A percentile compares a stretch with the other conserved stretches of the same genome.
Evolutionary conservation across 78 protist genomes (phyloP).

Genomic region (Dictyostelium capitatum): DNA sequence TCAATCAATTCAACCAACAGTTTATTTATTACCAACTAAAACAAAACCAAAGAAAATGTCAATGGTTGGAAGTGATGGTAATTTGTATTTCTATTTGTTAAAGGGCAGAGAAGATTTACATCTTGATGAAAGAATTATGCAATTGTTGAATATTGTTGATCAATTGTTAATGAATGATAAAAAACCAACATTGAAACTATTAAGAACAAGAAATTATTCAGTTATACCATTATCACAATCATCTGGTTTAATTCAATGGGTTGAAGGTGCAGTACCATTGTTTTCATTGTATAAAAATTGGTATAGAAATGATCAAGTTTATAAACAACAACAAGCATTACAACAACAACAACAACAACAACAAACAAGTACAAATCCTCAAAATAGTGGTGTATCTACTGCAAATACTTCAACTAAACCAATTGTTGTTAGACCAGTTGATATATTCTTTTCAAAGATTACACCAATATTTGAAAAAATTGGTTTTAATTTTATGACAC

Average conservation of each 20-base stretch:
- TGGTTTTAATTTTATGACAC: constrained; percentile 40
- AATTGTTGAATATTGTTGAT: constrained; percentile 85
- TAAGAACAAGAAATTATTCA: constrained; percentile 86
- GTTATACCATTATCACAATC: constrained; percentile 91
- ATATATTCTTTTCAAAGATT: constrained; percentile 75
- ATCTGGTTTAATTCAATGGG: constrained; percentile 96
- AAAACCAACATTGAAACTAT: constrained; percentile 2
- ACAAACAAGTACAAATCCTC: background rate
- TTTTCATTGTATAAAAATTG: constrained; percentile 85
- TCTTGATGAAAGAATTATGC: constrained; percentile 96
- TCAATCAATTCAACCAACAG: constrained; percentile 39
- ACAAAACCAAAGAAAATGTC: constrained; percentile 92
- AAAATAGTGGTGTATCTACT: background rate
- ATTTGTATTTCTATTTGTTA: constrained; percentile 79
- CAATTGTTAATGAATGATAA: constrained; percentile 47
- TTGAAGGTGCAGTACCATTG: constrained; percentile 88
- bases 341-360: background rate
- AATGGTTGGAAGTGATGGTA: constrained; percentile 90
- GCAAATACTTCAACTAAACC: background rate
- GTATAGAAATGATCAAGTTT: constrained; percentile 53
- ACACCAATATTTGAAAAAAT: constrained; percentile 70
- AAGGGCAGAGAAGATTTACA: constrained; percentile 95
- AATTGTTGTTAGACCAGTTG: constrained; percentile 64
- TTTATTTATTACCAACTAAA: constrained; percentile 89
- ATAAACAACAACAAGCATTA: background rate